These are phyloP conservation scores for Cercospora nicotianae DNA, from an alignment of 2,329 filamentous ascomycete genomes.

Conservation along the genomic window DNA sequence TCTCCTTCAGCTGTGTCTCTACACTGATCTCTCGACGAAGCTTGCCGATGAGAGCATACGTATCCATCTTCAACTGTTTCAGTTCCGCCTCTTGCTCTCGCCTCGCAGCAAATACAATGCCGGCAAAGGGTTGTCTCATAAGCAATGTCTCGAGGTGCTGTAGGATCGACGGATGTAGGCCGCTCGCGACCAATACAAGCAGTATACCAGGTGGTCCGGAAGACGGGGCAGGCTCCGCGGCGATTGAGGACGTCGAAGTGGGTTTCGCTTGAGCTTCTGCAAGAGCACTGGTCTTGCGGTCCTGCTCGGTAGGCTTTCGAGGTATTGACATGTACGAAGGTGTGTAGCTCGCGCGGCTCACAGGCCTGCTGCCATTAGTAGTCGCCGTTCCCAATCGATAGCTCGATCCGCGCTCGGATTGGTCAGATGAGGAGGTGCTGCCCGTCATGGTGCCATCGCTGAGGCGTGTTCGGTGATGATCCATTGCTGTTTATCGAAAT, in stretches of 20 bases:
- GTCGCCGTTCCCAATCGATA: conserved; percentile 15
- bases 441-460: conserved; percentile 9
- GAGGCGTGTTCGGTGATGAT: conserved; percentile 1
- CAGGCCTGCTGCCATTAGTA: conserved; percentile 10
- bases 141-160: conserved; percentile 27
- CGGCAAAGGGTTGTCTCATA: conserved; percentile 21
- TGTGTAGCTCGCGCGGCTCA: conserved; percentile 15
- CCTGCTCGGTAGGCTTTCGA: conserved; percentile 11
- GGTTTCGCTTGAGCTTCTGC: not conserved
- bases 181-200: conserved; percentile 19
- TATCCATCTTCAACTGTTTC: conserved; percentile 31
- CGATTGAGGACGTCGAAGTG: conserved; percentile 3
- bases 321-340: conserved; percentile 18
- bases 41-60: conserved; percentile 27
- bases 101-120: conserved; percentile 20
- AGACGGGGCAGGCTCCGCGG: not conserved
- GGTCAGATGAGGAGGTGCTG: conserved; percentile 7
- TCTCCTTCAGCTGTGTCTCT: conserved; percentile 21
- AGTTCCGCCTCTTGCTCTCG: conserved; percentile 24
- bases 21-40: conserved; percentile 32
- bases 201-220: conserved; percentile 19
- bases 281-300: not conserved
- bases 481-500: not conserved
- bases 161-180: conserved; percentile 16
- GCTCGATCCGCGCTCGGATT: conserved; percentile 7